phyloP scores from a whole-genome alignment of 2,329 filamentous ascomycete genomes.

The Alternaria longipes region DNA sequence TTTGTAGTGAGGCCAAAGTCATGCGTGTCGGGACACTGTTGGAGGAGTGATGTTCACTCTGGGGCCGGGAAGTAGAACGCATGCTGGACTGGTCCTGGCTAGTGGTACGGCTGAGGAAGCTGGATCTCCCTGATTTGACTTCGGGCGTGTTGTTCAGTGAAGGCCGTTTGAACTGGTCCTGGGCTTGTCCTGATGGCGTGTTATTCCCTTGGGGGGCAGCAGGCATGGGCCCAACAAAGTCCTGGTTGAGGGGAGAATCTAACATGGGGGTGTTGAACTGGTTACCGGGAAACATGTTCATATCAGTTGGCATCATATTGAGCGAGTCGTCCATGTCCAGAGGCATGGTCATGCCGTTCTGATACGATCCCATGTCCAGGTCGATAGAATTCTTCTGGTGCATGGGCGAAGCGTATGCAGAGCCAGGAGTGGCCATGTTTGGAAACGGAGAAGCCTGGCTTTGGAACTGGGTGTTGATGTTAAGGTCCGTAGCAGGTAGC shows the following conservation, averaged over 20 bases:
- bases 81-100: constrained; percentile 42
- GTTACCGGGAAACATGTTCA: constrained; percentile 52
- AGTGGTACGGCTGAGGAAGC: constrained; percentile 34
- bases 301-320: constrained; percentile 47
- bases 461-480: constrained; percentile 54
- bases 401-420: constrained; percentile 57
- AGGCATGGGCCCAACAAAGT: constrained; percentile 46
- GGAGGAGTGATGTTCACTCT: constrained; percentile 37
- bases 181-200: constrained; percentile 31
- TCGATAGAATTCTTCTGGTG: constrained; percentile 51
- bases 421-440: constrained; percentile 50
- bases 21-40: constrained; percentile 35
- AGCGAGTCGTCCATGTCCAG: constrained; percentile 55
- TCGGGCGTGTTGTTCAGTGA: constrained; percentile 46
- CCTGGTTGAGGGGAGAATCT: constrained; percentile 53
- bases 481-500: constrained; percentile 44
- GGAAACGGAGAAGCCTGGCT: constrained; percentile 47
- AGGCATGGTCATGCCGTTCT: constrained; percentile 52
- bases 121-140: constrained; percentile 32
- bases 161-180: constrained; percentile 37
- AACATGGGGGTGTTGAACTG: constrained; percentile 53
- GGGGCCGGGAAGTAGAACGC: constrained; percentile 35
- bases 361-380: constrained; percentile 57
- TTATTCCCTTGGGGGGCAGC: constrained; percentile 42
- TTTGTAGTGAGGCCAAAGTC: constrained; percentile 35